Conservation (phyloP, 2,329 filamentous ascomycete genomes). For the Juglanconis oblonga region DNA sequence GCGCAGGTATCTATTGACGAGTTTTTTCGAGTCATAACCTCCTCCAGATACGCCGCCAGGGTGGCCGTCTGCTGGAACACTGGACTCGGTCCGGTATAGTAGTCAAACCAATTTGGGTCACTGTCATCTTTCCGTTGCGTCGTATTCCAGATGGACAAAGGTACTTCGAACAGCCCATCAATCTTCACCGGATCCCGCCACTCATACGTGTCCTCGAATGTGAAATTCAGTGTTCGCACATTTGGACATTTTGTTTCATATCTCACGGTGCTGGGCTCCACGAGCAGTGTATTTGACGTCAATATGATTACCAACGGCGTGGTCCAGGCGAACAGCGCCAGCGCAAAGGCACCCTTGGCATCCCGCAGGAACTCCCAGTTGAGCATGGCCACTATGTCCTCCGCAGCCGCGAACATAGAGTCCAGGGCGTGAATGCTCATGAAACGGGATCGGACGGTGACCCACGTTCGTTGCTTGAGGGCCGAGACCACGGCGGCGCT, state of each 20-base stretch:
- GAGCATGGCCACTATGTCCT: constrained; percentile 49
- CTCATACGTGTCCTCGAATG: constrained; percentile 24
- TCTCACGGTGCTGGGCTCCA: constrained; percentile 21
- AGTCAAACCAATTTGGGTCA: constrained; percentile 27
- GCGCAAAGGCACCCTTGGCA: constrained; percentile 41
- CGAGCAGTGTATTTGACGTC: constrained; percentile 25
- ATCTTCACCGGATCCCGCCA: constrained; percentile 23
- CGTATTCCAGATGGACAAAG: constrained; percentile 26
- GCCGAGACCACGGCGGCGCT: constrained; percentile 31
- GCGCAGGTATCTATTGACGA: constrained; percentile 35
- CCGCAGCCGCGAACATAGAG: constrained; percentile 36
- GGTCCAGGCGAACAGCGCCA: constrained; percentile 26
- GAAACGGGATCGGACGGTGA: constrained; percentile 24
- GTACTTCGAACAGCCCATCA: constrained; percentile 22
- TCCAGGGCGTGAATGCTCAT: constrained; percentile 28
- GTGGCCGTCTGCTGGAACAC: constrained; percentile 20
- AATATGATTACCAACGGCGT: constrained; percentile 29
- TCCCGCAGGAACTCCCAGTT: constrained; percentile 32
- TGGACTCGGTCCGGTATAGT: constrained; percentile 25
- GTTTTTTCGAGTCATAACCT: constrained; percentile 24
- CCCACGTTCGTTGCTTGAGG: constrained; percentile 26
- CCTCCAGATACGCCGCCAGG: constrained; percentile 22
- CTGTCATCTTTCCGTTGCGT: constrained; percentile 21
- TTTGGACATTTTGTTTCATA: constrained; percentile 18
- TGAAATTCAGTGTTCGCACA: constrained; percentile 29